These are phyloP conservation scores for Stephanodiscus minutulus DNA, from an alignment of 108 stramenopile species.

Conservation along the genomic window DNA sequence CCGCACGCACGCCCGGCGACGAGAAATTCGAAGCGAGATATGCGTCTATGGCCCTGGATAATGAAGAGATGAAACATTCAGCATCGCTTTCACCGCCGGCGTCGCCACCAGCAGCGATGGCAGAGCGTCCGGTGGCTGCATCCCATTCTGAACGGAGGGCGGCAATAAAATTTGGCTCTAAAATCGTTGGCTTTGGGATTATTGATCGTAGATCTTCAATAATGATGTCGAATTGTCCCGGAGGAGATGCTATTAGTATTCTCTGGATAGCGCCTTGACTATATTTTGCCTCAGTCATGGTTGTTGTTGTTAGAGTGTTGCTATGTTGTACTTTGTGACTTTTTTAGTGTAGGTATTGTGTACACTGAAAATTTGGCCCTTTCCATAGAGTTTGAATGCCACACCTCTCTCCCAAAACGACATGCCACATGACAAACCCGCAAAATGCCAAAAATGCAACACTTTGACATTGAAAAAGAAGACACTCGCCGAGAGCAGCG, in stretches of 20 bases:
- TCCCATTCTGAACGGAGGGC: constrained; percentile 34
- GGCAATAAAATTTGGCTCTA: constrained; percentile 11
- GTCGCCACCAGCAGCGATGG: constrained; percentile 9
- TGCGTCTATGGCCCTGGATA: constrained; percentile 30
- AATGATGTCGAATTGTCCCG: constrained; percentile 63
- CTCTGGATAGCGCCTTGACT: constrained; percentile 16
- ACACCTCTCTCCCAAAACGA: too few species aligned
- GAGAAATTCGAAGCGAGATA: constrained; percentile 25
- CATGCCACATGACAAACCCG: too few species aligned
- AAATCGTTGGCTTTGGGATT: constrained; percentile 8
- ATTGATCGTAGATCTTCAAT: constrained; percentile 39
- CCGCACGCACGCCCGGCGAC: constrained; percentile 24
- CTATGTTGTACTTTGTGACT: too few species aligned
- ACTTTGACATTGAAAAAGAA: constrained; percentile 18
- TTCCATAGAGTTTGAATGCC: too few species aligned
- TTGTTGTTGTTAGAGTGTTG: not conserved
- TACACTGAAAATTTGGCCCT: too few species aligned
- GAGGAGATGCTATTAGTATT: constrained; percentile 50
- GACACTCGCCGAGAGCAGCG: not conserved
- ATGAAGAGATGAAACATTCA: constrained; percentile 8
- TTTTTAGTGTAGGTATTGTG: too few species aligned
- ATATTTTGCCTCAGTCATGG: not conserved
- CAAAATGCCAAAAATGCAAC: constrained; percentile 6
- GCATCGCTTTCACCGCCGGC: constrained; percentile 1
- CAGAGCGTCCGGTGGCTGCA: constrained; percentile 14